A percentile compares a stretch with the other conserved stretches of the same genome.
Evolutionary conservation across 1,139 yeast species (phyloP).

Genomic region (Kurtzmaniella quercitrusa): DNA sequence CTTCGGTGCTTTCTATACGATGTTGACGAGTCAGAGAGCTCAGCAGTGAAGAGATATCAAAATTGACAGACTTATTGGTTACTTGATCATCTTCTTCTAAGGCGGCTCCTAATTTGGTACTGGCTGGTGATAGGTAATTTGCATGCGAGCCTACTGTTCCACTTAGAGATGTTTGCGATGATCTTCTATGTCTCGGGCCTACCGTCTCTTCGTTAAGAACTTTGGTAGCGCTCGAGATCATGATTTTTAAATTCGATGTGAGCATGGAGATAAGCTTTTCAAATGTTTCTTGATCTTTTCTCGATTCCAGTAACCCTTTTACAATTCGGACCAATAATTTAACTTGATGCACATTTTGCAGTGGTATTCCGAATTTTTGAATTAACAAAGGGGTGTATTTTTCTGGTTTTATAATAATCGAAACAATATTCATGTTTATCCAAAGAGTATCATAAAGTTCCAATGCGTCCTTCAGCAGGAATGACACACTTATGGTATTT

Average conservation of each 20-base stretch:
- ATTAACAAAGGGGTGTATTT: constrained; percentile 25
- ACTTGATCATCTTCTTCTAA: not conserved
- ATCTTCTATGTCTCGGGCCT: not conserved
- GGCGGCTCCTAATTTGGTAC: not conserved
- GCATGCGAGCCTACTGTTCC: not conserved
- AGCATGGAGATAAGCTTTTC: constrained; percentile 20
- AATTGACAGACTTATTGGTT: not conserved
- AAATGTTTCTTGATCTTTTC: constrained; percentile 22
- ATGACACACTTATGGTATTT: constrained; percentile 15
- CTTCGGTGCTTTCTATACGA: constrained; percentile 23
- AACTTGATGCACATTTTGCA: constrained; percentile 28
- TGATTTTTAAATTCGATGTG: constrained; percentile 21
- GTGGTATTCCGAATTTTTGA: constrained; percentile 21
- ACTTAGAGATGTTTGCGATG: constrained; percentile 1
- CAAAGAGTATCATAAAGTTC: constrained; percentile 23
- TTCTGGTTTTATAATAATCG: constrained; percentile 37
- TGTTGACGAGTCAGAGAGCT: constrained; percentile 5
- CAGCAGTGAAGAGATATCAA: not conserved
- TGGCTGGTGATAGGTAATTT: constrained; percentile 7
- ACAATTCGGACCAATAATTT: constrained; percentile 36
- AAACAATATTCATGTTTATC: constrained; percentile 40
- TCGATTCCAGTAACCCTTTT: constrained; percentile 31
- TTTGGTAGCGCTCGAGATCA: constrained; percentile 29
- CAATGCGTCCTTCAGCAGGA: constrained; percentile 17
- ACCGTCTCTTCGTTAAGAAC: constrained; percentile 18